Conservation (phyloP, 495 filamentous ascomycete genomes). For the Aspergillus sclerotiicarbonarius region DNA sequence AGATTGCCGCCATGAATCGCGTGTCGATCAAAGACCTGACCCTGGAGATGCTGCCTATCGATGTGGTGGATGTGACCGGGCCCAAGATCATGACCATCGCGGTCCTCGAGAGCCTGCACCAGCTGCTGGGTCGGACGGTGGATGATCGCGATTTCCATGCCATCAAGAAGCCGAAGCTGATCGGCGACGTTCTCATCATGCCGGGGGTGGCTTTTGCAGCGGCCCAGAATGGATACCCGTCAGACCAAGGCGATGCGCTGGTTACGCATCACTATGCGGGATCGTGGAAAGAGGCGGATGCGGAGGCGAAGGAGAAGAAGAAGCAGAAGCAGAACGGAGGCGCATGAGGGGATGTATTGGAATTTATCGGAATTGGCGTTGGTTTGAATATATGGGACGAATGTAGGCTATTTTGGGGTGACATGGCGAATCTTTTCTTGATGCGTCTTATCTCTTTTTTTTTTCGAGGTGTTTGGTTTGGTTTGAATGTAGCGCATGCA, state of each 20-base stretch:
- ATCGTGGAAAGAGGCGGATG: conserved; percentile 1
- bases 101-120: conserved; percentile 26
- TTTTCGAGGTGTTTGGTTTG: too few relatives aligned
- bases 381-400: too few relatives aligned
- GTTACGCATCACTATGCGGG: conserved; percentile 5
- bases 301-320: conserved; percentile 2
- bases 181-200: conserved; percentile 40
- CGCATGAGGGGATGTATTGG: too few relatives aligned
- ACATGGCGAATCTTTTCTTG: too few relatives aligned
- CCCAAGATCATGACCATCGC: conserved; percentile 36
- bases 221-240: conserved; percentile 24
- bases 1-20: conserved; percentile 23
- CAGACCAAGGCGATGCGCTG: conserved; percentile 13
- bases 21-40: conserved; percentile 21
- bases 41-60: conserved; percentile 23
- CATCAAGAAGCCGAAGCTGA: conserved; percentile 28
- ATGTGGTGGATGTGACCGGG: conserved; percentile 43
- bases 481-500: too few relatives aligned
- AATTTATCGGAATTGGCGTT: too few relatives aligned
- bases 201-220: conserved; percentile 37
- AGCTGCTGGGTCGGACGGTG: conserved; percentile 20
- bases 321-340: not conserved
- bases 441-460: too few relatives aligned
- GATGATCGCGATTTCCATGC: conserved; percentile 27
- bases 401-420: too few relatives aligned